Conservation (phyloP, 208 protist genomes). For the Trypanosoma melophagium region DNA sequence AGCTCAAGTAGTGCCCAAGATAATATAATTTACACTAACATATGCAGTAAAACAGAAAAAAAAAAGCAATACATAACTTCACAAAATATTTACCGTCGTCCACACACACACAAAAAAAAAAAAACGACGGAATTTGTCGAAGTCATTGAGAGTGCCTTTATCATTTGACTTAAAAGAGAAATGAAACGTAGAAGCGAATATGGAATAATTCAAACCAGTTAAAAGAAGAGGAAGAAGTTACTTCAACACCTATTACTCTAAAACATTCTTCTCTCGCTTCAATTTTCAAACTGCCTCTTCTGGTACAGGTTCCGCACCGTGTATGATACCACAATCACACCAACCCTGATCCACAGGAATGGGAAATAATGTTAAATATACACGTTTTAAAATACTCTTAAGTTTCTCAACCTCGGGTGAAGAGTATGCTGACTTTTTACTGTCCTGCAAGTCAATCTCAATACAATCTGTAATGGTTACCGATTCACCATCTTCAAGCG, state of each 20-base stretch:
- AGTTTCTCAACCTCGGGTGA: slow-evolving; percentile 65
- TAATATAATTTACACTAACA: too few relatives aligned
- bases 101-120: slow-evolving; percentile 17
- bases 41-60: too few relatives aligned
- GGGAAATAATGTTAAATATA: slow-evolving; percentile 89
- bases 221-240: slow-evolving; percentile 3
- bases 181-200: not conserved
- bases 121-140: too few relatives aligned
- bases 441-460: slow-evolving; percentile 74
- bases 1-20: too few relatives aligned
- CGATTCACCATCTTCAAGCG: slow-evolving; percentile 69
- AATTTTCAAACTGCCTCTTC: slow-evolving; percentile 19
- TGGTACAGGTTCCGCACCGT: slow-evolving; percentile 53
- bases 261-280: slow-evolving; percentile 1
- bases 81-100: too few relatives aligned
- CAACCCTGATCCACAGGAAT: slow-evolving; percentile 89
- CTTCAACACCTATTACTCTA: not conserved
- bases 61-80: too few relatives aligned
- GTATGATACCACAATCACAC: slow-evolving; percentile 90
- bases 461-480: slow-evolving; percentile 82
- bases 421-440: slow-evolving; percentile 55
- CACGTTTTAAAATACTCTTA: slow-evolving; percentile 81
- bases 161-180: not conserved
- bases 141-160: not conserved
- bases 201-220: too few relatives aligned